These are phyloP conservation scores for Ichthyophonus hoferi DNA, from an alignment of 208 protist genomes.

Conservation along the genomic window DNA sequence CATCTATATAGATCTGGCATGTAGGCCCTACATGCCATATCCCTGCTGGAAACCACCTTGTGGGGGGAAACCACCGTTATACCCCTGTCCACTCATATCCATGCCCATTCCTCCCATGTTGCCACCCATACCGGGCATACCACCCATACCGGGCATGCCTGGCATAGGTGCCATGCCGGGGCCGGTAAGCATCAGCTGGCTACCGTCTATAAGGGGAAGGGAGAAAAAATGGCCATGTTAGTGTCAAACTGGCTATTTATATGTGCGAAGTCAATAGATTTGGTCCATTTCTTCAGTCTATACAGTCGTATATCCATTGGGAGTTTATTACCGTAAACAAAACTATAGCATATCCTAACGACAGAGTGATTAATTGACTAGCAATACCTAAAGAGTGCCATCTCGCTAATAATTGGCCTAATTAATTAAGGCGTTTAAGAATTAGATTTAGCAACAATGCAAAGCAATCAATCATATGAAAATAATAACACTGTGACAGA, in stretches of 20 bases:
- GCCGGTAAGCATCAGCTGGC: conserved; percentile 34
- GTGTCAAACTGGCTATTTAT: no score
- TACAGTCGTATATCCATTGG: no score
- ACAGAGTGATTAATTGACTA: no score
- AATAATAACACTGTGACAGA: no score
- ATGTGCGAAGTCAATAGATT: no score
- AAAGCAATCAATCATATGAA: no score
- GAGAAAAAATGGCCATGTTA: no score
- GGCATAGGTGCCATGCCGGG: conserved; percentile 13
- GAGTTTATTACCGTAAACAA: not conserved
- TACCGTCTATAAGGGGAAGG: not conserved
- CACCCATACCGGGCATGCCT: conserved; percentile 33
- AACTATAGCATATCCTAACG: not conserved
- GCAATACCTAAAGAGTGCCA: no score
- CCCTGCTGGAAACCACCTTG: not conserved
- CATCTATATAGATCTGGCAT: not conserved
- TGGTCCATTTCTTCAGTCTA: no score
- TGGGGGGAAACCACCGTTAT: not conserved
- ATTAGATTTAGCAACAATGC: no score
- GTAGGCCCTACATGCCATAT: not conserved
- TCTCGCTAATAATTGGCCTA: no score
- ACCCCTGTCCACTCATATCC: not conserved
- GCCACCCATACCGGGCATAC: conserved; percentile 14
- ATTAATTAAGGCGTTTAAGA: no score
- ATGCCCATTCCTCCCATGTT: not conserved